Evolutionary conservation across 257 asterid genomes (phyloP), one percentile per base, ranked within the genome.

Genomic region (Schizonepeta tenuifolia): DNA sequence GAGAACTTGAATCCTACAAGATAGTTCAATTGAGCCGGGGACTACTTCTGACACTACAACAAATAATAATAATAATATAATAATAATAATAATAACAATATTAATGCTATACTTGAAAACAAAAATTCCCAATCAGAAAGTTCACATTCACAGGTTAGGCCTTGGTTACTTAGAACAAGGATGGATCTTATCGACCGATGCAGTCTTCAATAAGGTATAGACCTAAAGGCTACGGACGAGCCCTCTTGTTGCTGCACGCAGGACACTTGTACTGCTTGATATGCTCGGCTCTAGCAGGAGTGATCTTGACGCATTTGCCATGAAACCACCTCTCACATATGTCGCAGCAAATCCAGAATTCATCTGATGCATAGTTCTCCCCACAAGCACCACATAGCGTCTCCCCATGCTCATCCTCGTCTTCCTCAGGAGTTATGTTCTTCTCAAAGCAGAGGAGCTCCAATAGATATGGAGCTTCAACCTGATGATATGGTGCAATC

Each of bases 181-280:
- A 63, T 70, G 44, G 44, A 63, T 49, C 60, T 47, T 40, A 73
- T 40, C 7, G 69, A 46, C 33, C 7, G 36, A 31, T 31, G 0
- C 36, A 43, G 75, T 75, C 62, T 72, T 72, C 20, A 5, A 2
- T 20, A 46, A 68, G 59, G 6, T 67, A 69, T 71, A 41, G 51
- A 46, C 20, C 70, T 38, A n/a, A 26, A 72, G 33, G 36, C 78
- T 77, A 86, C 49, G 77, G 44, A 26, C 91, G 91, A 20, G 83
- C 83, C 82, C 89, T 88, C 86, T 90, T 90, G 89, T 20, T 81
- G 77, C 90, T 85, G 89, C 97, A 90, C 56, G 73, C 57, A 57
- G 96, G 97, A 78, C 96, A 91, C 76, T 90, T 87, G 87, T 88
- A 88, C 65, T 86, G 95, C 86, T 87, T 88, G 90, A 90, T 90